Percentiles rank a stretch among this genome's conserved stretches.
These are phyloP conservation scores for Carex sylvatica DNA, from an alignment of 202 grass and related monocot species.

Conservation along the genomic window DNA sequence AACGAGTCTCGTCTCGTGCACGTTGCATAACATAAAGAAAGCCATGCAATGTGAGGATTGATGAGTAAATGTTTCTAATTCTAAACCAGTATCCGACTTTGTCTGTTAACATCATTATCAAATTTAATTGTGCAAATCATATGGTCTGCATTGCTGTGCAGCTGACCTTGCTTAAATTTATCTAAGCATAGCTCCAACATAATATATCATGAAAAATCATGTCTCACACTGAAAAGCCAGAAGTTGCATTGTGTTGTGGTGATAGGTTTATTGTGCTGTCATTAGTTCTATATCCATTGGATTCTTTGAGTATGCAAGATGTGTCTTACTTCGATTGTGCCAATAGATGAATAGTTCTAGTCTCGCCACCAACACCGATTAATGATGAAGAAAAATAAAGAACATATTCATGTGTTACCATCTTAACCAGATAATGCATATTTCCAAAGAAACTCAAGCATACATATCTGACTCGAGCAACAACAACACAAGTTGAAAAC, in stretches of 20 bases:
- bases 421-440: conserved; percentile 3
- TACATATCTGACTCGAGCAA: conserved; percentile 1
- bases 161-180: not conserved
- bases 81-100: not conserved
- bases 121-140: conserved; percentile 12
- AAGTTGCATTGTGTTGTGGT: not conserved
- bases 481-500: not conserved
- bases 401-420: not conserved
- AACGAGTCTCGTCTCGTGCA: conserved; percentile 39
- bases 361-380: not conserved
- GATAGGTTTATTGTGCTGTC: not conserved
- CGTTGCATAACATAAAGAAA: conserved; percentile 56
- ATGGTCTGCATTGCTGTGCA: not conserved
- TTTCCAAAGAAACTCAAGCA: not conserved
- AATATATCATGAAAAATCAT: not conserved
- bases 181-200: not conserved
- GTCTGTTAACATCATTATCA: not conserved
- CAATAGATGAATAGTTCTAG: not conserved
- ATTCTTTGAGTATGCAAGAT: not conserved
- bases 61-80: not conserved
- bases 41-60: conserved; percentile 48
- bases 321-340: not conserved
- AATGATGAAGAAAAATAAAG: not conserved
- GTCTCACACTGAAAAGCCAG: not conserved
- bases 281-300: not conserved